Conservation (phyloP, 2,329 filamentous ascomycete species). For the Colletotrichum karsti region DNA sequence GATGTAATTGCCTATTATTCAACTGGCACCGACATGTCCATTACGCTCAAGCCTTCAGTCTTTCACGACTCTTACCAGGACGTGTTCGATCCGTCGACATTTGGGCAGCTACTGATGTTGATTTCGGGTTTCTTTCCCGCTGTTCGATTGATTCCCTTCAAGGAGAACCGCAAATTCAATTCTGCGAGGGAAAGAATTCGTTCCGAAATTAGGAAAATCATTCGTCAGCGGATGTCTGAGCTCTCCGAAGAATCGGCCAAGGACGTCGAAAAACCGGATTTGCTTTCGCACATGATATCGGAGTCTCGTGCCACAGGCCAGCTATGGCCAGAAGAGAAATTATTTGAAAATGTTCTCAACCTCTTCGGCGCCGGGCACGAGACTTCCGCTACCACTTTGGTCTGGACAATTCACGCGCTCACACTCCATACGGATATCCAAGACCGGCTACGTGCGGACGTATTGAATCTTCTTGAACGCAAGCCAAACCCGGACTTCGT, state of each 20-base stretch:
- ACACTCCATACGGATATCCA: constrained; percentile 45
- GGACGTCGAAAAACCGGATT: constrained; percentile 32
- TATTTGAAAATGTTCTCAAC: constrained; percentile 51
- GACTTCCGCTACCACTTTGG: constrained; percentile 50
- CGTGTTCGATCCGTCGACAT: constrained; percentile 33
- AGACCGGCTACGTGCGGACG: constrained; percentile 46
- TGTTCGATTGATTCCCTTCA: constrained; percentile 45
- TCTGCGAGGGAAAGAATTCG: constrained; percentile 39
- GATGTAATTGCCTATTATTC: constrained; percentile 46
- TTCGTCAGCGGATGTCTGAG: constrained; percentile 35
- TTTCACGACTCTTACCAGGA: constrained; percentile 39
- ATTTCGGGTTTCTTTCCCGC: constrained; percentile 41
- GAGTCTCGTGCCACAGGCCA: constrained; percentile 35
- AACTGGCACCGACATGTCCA: constrained; percentile 43
- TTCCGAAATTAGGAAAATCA: constrained; percentile 36
- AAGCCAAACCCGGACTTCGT: constrained; percentile 47
- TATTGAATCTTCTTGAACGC: constrained; percentile 47
- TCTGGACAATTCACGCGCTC: constrained; percentile 50
- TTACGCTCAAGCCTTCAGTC: constrained; percentile 32
- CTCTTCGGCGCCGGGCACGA: constrained; percentile 54
- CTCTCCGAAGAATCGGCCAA: constrained; percentile 24
- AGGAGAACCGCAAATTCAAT: constrained; percentile 45
- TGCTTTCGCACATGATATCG: constrained; percentile 44
- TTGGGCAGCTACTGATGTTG: constrained; percentile 35
- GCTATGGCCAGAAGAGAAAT: constrained; percentile 35